Evolutionary conservation across 768 basidiomycete genomes (phyloP), one percentile per base, ranked within the genome.

Genomic region (Leccinum disarticulatum): DNA sequence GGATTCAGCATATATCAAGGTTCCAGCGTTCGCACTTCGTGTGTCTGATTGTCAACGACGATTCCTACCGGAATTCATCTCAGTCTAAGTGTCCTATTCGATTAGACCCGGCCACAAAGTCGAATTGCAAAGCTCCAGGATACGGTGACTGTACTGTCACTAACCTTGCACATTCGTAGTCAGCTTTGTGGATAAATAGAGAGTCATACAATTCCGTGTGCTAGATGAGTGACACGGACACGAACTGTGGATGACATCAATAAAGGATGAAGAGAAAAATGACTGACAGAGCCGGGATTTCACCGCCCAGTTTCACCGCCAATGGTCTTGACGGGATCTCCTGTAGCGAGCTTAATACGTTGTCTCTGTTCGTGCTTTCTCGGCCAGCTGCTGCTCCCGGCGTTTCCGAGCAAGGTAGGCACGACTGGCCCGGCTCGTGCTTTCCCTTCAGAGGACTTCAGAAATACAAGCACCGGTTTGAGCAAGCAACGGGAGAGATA

Each of bases 381-480:
- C 65, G 3, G 64, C 64, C 13, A 63, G 31, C 47, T 65, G 54
- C 30, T 66, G 64, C 59, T 81, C 77, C 47, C 79, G 72, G 52
- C 69, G 67, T 62, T 74, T 75, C 56, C 79, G 78, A 15, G 90
- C 85, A 57, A 83, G 75, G 59, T 88, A 74, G 10, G 93, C 94
- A 59, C 82, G 81, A 1, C 89, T 92, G 1, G 86, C 92, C 14
- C 91, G 80, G 70, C 91, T 94, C 33, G 82, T 85, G 65, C 84
- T 93, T 63, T 83, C 78, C 60, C 87, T 77, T 1, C 85, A 84
- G 7, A 97, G 76, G 58, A 78, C 69, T 60, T 82, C 79, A 31
- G 85, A 87, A 57, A 96, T 87, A 94, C 94, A 97, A 72, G 81
- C 86, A 0, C 94, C 95, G 35, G 87, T 86, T 49, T 87, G 84